phyloP scores from a whole-genome alignment of 805 yeast species.

The Saccharomycopsis sp. region DNA sequence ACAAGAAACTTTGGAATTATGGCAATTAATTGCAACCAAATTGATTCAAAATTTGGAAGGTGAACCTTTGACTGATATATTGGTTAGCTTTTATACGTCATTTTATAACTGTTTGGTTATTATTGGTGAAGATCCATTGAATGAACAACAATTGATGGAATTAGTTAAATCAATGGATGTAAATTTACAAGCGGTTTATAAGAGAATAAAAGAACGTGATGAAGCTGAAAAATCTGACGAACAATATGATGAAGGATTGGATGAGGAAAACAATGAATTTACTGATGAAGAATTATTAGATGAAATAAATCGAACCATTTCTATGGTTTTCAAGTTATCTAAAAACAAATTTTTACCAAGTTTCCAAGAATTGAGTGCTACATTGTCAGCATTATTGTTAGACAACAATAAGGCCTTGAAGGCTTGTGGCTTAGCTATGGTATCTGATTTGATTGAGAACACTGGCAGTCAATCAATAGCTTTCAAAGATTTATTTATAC shows the following conservation, averaged over 20 bases:
- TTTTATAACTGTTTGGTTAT: conserved; percentile 58
- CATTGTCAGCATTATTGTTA: conserved; percentile 51
- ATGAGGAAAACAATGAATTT: conserved; percentile 73
- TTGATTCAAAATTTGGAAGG: conserved; percentile 58
- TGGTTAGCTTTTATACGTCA: conserved; percentile 71
- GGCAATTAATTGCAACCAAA: conserved; percentile 65
- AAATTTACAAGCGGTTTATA: conserved; percentile 60
- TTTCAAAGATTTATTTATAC: conserved; percentile 58
- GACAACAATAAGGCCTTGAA: conserved; percentile 64
- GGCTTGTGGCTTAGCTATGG: conserved; percentile 71
- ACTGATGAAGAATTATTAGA: conserved; percentile 88
- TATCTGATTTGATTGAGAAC: conserved; percentile 75
- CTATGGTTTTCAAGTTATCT: conserved; percentile 60
- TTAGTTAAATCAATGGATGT: conserved; percentile 54
- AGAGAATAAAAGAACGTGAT: conserved; percentile 66
- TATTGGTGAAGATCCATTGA: conserved; percentile 59
- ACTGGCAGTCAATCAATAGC: conserved; percentile 62
- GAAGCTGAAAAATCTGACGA: conserved; percentile 73
- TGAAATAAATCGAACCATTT: conserved; percentile 71
- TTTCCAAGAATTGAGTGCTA: conserved; percentile 58
- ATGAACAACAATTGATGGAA: conserved; percentile 44
- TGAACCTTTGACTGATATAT: conserved; percentile 80
- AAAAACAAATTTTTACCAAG: conserved; percentile 53
- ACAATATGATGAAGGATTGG: conserved; percentile 71
- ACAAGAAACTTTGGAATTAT: conserved; percentile 54